Base-by-base conservation (phyloP, 73 alveolate species). In the Loxodes magnus region DNA sequence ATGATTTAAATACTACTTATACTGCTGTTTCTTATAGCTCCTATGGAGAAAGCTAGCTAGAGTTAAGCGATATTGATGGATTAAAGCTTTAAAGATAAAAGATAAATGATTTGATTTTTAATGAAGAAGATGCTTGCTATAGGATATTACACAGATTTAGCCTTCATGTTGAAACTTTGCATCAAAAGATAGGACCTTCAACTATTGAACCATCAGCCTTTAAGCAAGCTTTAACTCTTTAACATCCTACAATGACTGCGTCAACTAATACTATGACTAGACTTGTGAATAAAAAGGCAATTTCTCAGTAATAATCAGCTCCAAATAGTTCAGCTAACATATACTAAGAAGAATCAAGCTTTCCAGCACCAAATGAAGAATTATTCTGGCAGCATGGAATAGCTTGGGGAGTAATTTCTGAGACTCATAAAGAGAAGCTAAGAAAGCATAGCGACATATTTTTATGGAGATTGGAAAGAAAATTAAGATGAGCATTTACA, bases 361-460 rank as follows among this genome's bases (percentile, higher is more conserved):
- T 14, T 26, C 29, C n/a, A 12, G 29, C 34, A 20, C 43, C 46
- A 5, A 52, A 51, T 21, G 64, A 57, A n/a, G 42, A 48, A 25
- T 28, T 36, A 0, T 15, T 54, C 9, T 74, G 88, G 88, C 33
- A 36, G 29, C 46, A 74, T 22, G 88, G 88, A 12, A 52, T 67
- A 15, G 71, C 67, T 20, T 74, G 54, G 22, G 71, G 51, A 35
- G 35, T 56, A 6, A 56, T 27, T n/a, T n/a, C n/a, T n/a, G n/a
- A n/a, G 33, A 57, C 25, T 12, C 28, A 42, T 2, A 67, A 67
- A 56, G 88, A 74, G 39, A 67, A 53, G 43, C 22, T 74, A 2
- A 36, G 88, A 22, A 67, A 50, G 34, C 66, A 74, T 50, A 20
- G 70, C 22, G 88, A 74, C 49, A 52, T 55, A 30, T 54, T 74